These are phyloP conservation scores for Hericium coralloides DNA, from an alignment of 768 basidiomycete species.

Conservation along the genomic window DNA sequence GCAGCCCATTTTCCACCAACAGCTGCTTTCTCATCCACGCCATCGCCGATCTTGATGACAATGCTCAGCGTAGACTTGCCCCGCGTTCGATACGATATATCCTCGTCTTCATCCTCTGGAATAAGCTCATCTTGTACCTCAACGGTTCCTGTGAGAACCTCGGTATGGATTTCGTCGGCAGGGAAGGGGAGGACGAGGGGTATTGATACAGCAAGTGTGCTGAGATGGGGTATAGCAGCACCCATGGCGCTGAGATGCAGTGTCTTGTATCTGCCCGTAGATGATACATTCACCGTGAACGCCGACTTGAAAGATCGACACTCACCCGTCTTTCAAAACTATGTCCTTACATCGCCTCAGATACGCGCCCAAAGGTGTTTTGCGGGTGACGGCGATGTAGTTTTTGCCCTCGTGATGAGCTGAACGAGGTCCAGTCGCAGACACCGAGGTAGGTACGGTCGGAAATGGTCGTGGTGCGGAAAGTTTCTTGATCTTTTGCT, in stretches of 20 bases:
- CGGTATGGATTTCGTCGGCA: slow-evolving; percentile 49
- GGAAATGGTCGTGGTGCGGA: slow-evolving; percentile 70
- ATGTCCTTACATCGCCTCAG: slow-evolving; percentile 70
- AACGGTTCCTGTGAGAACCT: slow-evolving; percentile 60
- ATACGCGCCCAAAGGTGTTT: slow-evolving; percentile 62
- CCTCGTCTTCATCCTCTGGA: slow-evolving; percentile 68
- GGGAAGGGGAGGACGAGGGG: slow-evolving; percentile 65
- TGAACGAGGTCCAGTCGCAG: slow-evolving; percentile 74
- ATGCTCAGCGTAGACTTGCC: slow-evolving; percentile 63
- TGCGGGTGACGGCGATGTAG: slow-evolving; percentile 71
- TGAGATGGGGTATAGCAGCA: slow-evolving; percentile 78
- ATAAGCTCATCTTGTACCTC: slow-evolving; percentile 73
- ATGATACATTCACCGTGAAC: neutral
- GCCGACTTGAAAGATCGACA: neutral
- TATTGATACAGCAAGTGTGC: slow-evolving; percentile 60
- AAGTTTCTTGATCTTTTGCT: slow-evolving; percentile 49
- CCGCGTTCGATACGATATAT: slow-evolving; percentile 50
- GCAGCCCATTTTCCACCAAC: slow-evolving; percentile 12
- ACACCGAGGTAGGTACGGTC: slow-evolving; percentile 63
- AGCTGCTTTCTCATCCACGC: slow-evolving; percentile 33
- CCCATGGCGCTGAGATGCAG: slow-evolving; percentile 78
- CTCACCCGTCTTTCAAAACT: slow-evolving; percentile 64
- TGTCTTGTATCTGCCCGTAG: slow-evolving; percentile 51
- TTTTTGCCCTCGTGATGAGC: slow-evolving; percentile 76
- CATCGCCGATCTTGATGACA: slow-evolving; percentile 52